phyloP scores from a whole-genome alignment of 2,329 filamentous ascomycete species.

The Pseudogymnoascus sp. region DNA sequence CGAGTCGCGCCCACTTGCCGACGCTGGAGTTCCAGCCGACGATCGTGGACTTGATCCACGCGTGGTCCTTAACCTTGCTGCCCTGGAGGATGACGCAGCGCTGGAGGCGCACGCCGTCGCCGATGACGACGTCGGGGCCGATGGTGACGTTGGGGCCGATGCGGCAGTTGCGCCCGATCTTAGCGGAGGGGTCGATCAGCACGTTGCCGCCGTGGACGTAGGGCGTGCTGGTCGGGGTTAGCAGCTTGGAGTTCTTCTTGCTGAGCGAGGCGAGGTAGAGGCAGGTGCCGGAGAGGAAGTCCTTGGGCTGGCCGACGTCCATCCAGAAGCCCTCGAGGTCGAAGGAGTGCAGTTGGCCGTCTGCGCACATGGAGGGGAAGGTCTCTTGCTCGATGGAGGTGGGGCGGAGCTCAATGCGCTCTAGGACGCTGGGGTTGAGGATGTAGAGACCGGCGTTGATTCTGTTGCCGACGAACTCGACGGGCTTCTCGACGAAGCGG shows the following conservation, averaged over 20 bases:
- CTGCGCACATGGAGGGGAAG: constrained; percentile 86
- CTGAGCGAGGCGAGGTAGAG: constrained; percentile 88
- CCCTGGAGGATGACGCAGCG: constrained; percentile 82
- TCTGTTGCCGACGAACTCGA: constrained; percentile 96
- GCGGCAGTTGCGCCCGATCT: constrained; percentile 97
- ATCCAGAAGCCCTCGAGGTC: constrained; percentile 99
- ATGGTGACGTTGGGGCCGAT: constrained; percentile 97
- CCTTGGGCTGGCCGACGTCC: constrained; percentile 97
- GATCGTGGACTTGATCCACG: constrained; percentile 98
- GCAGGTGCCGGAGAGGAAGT: constrained; percentile 93
- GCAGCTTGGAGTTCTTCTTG: constrained; percentile 81
- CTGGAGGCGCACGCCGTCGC: constrained; percentile 89
- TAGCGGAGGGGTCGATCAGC: constrained; percentile 85
- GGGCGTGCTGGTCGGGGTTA: constrained; percentile 64
- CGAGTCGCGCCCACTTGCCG: constrained; percentile 88
- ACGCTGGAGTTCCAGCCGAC: constrained; percentile 97
- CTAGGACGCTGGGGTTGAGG: constrained; percentile 82
- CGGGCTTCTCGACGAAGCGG: constrained; percentile 98
- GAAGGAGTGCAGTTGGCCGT: constrained; percentile 88
- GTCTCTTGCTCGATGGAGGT: constrained; percentile 99
- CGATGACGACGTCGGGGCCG: constrained; percentile 83
- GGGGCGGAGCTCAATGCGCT: constrained; percentile 88
- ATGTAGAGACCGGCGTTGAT: constrained; percentile 99
- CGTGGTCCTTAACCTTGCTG: constrained; percentile 96
- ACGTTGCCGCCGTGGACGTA: constrained; percentile 93